Conservation (phyloP, 2,329 filamentous ascomycete species). For the Sporothrix globosa region DNA sequence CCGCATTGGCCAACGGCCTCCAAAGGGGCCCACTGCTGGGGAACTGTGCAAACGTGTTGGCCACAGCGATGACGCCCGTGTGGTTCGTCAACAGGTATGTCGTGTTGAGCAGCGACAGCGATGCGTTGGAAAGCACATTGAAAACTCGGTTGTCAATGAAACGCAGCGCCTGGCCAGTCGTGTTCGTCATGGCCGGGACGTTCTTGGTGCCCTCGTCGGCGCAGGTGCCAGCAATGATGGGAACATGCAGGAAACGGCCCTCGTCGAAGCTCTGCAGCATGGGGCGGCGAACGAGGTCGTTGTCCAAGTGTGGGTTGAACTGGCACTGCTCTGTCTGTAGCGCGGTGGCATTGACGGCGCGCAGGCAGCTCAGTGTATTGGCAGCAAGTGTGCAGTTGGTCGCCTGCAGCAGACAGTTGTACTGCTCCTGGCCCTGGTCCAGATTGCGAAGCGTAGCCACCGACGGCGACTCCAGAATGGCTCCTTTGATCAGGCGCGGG, state of each 20-base stretch:
- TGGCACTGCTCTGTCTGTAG: slow-evolving; percentile 38
- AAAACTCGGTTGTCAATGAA: slow-evolving; percentile 45
- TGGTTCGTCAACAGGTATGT: slow-evolving; percentile 41
- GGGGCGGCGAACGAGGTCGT: slow-evolving; percentile 34
- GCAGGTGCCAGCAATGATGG: slow-evolving; percentile 43
- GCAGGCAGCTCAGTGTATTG: slow-evolving; percentile 38
- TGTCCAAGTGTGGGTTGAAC: slow-evolving; percentile 37
- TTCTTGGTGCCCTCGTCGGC: slow-evolving; percentile 48
- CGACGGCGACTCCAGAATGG: slow-evolving; percentile 50
- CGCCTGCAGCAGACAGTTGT: slow-evolving; percentile 31
- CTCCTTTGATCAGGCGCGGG: slow-evolving; percentile 53
- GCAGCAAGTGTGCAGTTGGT: slow-evolving; percentile 35
- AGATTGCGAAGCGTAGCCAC: slow-evolving; percentile 35
- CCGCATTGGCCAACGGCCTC: slow-evolving; percentile 49
- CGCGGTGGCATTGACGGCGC: slow-evolving; percentile 35
- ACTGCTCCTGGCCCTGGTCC: slow-evolving; percentile 38
- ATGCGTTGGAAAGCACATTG: slow-evolving; percentile 42
- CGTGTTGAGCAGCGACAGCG: slow-evolving; percentile 42
- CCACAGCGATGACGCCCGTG: slow-evolving; percentile 30
- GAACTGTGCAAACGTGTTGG: slow-evolving; percentile 43
- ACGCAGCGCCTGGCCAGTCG: slow-evolving; percentile 42
- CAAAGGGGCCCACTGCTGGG: slow-evolving; percentile 43
- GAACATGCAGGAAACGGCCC: slow-evolving; percentile 54
- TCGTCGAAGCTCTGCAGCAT: slow-evolving; percentile 43
- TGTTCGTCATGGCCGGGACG: slow-evolving; percentile 42